A percentile compares a stretch with the other conserved stretches of the same genome.
These are phyloP conservation scores for Radiomyces spectabilis DNA, from an alignment of 192 early-diverging fungal species.

Conservation along the genomic window DNA sequence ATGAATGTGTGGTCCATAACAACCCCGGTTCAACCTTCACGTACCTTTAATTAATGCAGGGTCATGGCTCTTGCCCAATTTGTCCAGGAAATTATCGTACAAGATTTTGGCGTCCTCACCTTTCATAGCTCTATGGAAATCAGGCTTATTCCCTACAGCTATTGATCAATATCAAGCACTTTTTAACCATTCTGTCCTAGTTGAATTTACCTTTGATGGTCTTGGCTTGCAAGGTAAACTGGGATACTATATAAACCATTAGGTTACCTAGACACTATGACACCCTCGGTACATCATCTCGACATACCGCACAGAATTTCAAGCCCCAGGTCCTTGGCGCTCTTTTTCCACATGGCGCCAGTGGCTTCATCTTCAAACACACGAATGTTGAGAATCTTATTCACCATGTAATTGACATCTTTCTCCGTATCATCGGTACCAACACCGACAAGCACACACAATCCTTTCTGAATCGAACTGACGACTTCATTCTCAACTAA, in stretches of 20 bases:
- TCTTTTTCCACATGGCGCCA: constrained; percentile 71
- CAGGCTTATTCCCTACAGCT: constrained; percentile 65
- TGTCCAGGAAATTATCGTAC: constrained; percentile 69
- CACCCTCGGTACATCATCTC: background rate
- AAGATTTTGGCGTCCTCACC: constrained; percentile 53
- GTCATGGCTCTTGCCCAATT: constrained; percentile 55
- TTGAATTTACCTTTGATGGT: constrained; percentile 61
- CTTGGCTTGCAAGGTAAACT: constrained; percentile 89
- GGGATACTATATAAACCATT: constrained; percentile 51
- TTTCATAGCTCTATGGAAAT: constrained; percentile 90
- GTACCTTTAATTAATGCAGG: constrained; percentile 67
- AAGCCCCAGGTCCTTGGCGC: constrained; percentile 62
- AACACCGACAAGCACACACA: constrained; percentile 73
- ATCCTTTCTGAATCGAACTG: constrained; percentile 70
- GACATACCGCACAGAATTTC: constrained; percentile 80
- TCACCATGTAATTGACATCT: constrained; percentile 82
- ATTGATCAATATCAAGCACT: background rate
- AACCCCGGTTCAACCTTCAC: background rate
- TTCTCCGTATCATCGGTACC: constrained; percentile 55
- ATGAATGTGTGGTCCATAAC: background rate
- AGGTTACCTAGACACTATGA: background rate
- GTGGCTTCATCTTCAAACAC: constrained; percentile 61
- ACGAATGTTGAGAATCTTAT: constrained; percentile 71
- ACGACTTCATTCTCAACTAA: constrained; percentile 71
- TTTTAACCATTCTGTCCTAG: background rate